A percentile compares a stretch with the other conserved stretches of the same genome.
Evolutionary conservation across 2,329 filamentous ascomycete genomes (phyloP).

Genomic region (Colletotrichum plurivorum): DNA sequence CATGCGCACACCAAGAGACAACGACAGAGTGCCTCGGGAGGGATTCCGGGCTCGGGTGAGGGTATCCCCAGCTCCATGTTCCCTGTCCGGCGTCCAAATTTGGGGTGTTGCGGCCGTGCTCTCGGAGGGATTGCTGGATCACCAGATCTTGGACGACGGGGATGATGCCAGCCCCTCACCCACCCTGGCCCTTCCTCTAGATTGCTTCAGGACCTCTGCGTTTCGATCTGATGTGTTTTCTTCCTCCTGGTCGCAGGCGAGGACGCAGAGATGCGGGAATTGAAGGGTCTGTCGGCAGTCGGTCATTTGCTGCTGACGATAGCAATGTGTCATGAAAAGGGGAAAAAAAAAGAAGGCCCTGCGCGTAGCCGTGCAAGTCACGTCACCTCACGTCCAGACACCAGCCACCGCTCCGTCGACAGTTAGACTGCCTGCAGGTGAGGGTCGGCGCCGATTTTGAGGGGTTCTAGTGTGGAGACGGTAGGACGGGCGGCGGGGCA

Average conservation of each 20-base stretch:
- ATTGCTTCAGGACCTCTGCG: no score
- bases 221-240: slow-evolving; percentile 3
- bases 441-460: slow-evolving; percentile 10
- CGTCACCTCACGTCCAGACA: slow-evolving; percentile 23
- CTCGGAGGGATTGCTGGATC: slow-evolving; percentile 12
- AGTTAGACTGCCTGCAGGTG: neutral
- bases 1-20: no score
- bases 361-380: neutral
- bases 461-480: slow-evolving; percentile 10
- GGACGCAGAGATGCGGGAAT: slow-evolving; percentile 1
- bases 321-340: slow-evolving; percentile 11
- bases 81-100: slow-evolving; percentile 12
- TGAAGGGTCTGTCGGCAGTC: neutral
- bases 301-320: slow-evolving; percentile 1
- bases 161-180: neutral
- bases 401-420: slow-evolving; percentile 9
- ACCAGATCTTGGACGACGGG: slow-evolving; percentile 25
- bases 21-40: slow-evolving; percentile 15
- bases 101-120: slow-evolving; percentile 6
- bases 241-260: neutral
- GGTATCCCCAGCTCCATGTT: slow-evolving; percentile 18
- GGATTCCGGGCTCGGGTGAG: slow-evolving; percentile 23
- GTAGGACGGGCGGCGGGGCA: slow-evolving; percentile 15
- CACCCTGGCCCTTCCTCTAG: no score
- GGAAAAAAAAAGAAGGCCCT: neutral